Base-by-base conservation (phyloP, 768 basidiomycete species). In the Leucocoprinus birnbaumii region DNA sequence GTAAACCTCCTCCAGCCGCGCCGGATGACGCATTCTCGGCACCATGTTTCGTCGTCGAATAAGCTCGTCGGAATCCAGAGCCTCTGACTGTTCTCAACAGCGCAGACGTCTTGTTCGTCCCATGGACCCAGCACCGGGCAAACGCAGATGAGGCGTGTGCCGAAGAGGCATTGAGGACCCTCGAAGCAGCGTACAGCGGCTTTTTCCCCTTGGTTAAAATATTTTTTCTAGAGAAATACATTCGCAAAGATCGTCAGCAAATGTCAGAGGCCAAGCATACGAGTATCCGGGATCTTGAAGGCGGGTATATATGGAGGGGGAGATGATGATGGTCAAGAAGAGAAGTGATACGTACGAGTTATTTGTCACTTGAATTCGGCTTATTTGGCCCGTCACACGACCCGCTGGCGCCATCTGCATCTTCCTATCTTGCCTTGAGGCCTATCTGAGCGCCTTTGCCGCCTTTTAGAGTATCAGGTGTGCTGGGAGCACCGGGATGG, bases 101-200 rank as follows among this genome's bases (percentile, higher is more conserved):
- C 0, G 79, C 79, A 14, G 76, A 75, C 5, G 80, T 83, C 64
- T 70, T 79, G 64, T 76, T 80, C 10, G 78, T 77, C 63, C 80
- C 74, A 57, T 78, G 77, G 2, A 77, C 74, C 80, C 79, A 80
- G 57, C 77, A 80, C 59, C 73, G 68, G 24, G 76, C 73, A 53
- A 82, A 75, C 3, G 73, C 77, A 2, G 75, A 75, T 43, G 79
- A 73, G 3, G 79, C 79, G 9, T 76, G 66, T 51, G 78, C 66
- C 58, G 71, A 73, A 46, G 82, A 74, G 48, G 77, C 72, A 67
- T 79, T 80, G 57, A 81, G 63, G 62, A 83, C 78, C 67, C 74
- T 64, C 49, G 82, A 80, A 7, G 82, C 84, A n/a, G 76, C 80
- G 58, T 79, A 79, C 25, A 85, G 65, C 27, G 84, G 82, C 62